phyloP scores from a whole-genome alignment of 768 basidiomycete genomes.

The Suillus lakei region DNA sequence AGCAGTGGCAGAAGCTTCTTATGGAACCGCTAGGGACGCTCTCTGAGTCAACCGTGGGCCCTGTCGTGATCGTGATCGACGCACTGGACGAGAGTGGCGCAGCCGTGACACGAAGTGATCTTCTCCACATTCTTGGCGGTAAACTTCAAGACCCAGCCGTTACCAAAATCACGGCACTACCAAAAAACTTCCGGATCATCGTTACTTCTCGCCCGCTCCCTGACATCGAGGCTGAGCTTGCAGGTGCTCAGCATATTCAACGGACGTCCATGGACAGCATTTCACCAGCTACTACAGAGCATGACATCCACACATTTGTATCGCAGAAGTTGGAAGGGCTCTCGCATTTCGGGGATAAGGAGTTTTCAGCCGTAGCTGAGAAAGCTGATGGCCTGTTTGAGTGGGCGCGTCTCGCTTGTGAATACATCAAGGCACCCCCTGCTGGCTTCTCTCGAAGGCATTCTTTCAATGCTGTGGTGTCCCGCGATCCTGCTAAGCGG shows the following conservation, averaged over 20 bases:
- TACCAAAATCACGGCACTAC: constrained; percentile 3
- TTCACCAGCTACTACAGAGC: background rate
- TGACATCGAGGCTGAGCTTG: background rate
- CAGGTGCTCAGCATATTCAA: background rate
- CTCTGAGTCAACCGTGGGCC: constrained; percentile 16
- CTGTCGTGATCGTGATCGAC: constrained; percentile 30
- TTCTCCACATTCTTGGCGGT: constrained; percentile 17
- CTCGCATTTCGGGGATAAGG: background rate
- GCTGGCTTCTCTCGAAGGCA: background rate
- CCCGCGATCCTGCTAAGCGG: background rate
- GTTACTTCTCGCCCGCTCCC: constrained; percentile 8
- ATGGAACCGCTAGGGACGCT: constrained; percentile 12
- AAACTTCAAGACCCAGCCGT: too few species aligned
- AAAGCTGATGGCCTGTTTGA: too few species aligned
- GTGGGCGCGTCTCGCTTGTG: too few species aligned
- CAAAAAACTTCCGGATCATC: constrained; percentile 10
- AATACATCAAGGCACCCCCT: background rate
- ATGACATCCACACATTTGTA: background rate
- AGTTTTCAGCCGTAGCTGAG: background rate
- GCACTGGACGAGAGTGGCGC: constrained; percentile 23
- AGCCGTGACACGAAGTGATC: constrained; percentile 1
- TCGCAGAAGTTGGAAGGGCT: background rate
- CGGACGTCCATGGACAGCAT: background rate
- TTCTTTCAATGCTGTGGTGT: background rate
- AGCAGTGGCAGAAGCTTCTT: constrained; percentile 22